Evolutionary conservation across 164 flowering plant genomes (phyloP).

Genomic region (Sedum album): DNA sequence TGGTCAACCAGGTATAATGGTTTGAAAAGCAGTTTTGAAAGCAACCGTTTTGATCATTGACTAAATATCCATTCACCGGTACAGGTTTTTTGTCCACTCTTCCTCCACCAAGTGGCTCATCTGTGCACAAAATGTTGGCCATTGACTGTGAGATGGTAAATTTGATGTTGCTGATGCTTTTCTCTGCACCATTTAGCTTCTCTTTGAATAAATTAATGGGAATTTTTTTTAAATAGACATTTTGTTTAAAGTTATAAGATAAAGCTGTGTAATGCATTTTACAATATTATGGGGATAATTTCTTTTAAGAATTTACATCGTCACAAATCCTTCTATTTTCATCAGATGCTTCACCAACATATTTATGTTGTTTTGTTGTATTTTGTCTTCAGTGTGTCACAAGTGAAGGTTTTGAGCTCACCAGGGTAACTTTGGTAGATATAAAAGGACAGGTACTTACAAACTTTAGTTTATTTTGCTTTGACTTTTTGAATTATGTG

Average conservation of each 20-base stretch:
- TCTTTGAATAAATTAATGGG: too few species aligned
- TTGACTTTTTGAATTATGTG: neutral
- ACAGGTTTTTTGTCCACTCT: constrained; percentile 67
- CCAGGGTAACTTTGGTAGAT: constrained; percentile 79
- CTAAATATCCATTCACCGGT: neutral
- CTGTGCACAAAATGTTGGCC: constrained; percentile 56
- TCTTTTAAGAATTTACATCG: neutral
- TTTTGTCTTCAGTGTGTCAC: constrained; percentile 59
- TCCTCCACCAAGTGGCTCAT: constrained; percentile 63
- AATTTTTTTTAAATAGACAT: too few species aligned
- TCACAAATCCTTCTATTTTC: neutral
- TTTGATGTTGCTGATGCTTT: neutral
- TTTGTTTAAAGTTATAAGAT: neutral
- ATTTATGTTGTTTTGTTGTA: neutral
- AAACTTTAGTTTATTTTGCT: neutral
- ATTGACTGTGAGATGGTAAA: constrained; percentile 98
- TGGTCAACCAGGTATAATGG: constrained; percentile 42
- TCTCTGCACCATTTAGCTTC: neutral
- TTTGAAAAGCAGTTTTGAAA: neutral
- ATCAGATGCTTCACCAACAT: neutral
- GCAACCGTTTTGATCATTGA: neutral
- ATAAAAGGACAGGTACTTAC: constrained; percentile 56
- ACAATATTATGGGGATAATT: neutral
- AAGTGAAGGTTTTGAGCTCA: constrained; percentile 78
- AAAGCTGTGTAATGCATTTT: neutral